Base-by-base conservation (phyloP, 768 basidiomycete genomes). In the Leccinum ochraceum region DNA sequence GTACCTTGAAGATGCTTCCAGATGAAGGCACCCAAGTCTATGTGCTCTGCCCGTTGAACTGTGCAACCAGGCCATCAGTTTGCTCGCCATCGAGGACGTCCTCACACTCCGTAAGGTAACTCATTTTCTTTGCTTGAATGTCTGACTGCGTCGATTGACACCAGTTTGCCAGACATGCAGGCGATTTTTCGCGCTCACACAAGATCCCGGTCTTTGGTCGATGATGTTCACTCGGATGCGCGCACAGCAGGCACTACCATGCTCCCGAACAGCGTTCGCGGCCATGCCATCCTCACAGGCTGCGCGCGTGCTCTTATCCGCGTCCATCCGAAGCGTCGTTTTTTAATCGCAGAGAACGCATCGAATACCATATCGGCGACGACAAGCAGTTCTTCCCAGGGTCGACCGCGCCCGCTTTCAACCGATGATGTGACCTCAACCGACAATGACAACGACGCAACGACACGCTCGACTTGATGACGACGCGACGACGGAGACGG, bases 131-230 rank as follows among this genome's bases (percentile, higher is more conserved):
- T 28, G 11, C 49, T 5, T 32, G 28, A 17, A 28, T 0, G 37
- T 49, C 30, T 36, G 49, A 51, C 9, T 20, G 4, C 14, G 20
- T 54, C 34, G 26, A 62, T 2, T 58, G 24, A 57, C 42, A 17
- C 57, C 17, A 44, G 1, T 58, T 50, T 48, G 20, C 26, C 48
- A 71, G 70, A 72, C 71, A 62, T 72, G 68, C 64, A 70, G 60
- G 50, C 54, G 49, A 32, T 63, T 71, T 46, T 20, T 52, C 34
- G 39, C 20, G 8, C 51, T 71, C 53, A 72, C 64, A 13, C 58
- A 60, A 58, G 60, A 66, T 32, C 56, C 54, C 6, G 39, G 59
- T 20, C 26, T 72, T 20, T 72, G 71, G 70, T 58, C 36, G n/a
- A 46, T 22, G 53, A 46, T 71, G 17, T 63, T 67, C 13, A 24